These are phyloP conservation scores for Termitomyces sp. DNA, from an alignment of 768 basidiomycete species.

Conservation along the genomic window DNA sequence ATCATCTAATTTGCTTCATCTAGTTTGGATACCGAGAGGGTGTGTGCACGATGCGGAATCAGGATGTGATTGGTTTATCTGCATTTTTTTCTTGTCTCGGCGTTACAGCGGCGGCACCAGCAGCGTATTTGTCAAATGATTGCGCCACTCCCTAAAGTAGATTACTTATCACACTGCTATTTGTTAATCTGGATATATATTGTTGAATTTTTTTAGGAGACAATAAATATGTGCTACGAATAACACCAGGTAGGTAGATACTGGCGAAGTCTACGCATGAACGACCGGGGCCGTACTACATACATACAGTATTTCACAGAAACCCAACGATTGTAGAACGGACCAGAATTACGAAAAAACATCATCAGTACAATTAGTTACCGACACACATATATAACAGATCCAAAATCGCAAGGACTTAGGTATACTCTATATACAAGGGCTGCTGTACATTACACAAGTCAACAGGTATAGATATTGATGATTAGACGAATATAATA, in stretches of 20 bases:
- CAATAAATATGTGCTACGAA: too few relatives aligned
- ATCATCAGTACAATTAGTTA: not conserved
- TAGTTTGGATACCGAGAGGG: slow-evolving; percentile 26
- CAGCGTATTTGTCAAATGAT: not conserved
- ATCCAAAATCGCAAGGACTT: not conserved
- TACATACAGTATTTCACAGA: not conserved
- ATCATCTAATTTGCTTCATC: not conserved
- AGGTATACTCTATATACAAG: not conserved
- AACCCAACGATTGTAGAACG: not conserved
- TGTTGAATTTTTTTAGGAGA: not conserved
- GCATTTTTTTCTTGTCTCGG: not conserved
- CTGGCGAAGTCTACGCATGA: too few relatives aligned
- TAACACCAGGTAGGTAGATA: too few relatives aligned
- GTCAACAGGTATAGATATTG: not conserved
- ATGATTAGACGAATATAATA: not conserved
- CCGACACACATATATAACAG: not conserved
- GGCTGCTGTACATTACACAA: not conserved
- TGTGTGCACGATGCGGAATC: slow-evolving; percentile 29
- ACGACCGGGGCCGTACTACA: not conserved
- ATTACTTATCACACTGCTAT: not conserved
- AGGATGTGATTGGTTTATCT: slow-evolving; percentile 14
- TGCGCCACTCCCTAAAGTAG: not conserved
- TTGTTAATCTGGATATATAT: not conserved
- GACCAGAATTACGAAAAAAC: not conserved
- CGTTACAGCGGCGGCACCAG: not conserved